Base-by-base conservation (phyloP, 495 filamentous ascomycete species). In the Penicillium coffeae region DNA sequence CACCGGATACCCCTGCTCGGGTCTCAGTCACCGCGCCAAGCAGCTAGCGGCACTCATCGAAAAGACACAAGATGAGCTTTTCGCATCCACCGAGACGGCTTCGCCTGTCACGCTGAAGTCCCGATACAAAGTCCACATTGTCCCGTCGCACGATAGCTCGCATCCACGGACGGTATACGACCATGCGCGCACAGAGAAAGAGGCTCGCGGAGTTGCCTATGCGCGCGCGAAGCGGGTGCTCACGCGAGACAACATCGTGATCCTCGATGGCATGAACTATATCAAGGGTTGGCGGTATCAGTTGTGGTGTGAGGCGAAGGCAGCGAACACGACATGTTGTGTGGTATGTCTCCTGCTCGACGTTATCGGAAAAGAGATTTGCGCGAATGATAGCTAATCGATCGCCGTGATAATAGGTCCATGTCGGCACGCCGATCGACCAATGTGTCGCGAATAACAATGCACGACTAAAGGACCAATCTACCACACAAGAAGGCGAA, bases 241-340 rank as follows among this genome's bases (percentile, higher is more conserved):
- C 21, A 80, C 79, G 15, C 78, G 79, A 21, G 84, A 90, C 55
- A 88, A 87, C 55, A 84, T 98, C 49, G 90, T 97, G 48, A 82
- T 98, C 38, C 78, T 90, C 6, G 90, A 96, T 67, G 87, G 86
- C 6, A 78, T 91, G 62, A 96, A 97, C 62, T 97, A 97, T 69
- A 98, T 98, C 70, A 98, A 98, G 68, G 93, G 93, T 18, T 96
- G 87, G 76, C 77, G 93, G 35, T 98, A 98, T 65, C 93, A 98
- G 72, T 76, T 98, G 1, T 91, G 84, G 73, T 96, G 93, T 65
- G 93, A 96, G 69, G 83, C 90, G 3, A 97, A 96, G 65, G 89
- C 92, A 19, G 68, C 88, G 21, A 71, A 84, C 49, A 96, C 91
- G 8, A 81, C 87, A 6, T 88, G 78, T 63, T 94, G 88, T 56